Conservation (phyloP, 345 rosid genomes). For the Gynandropsis gynandra region DNA sequence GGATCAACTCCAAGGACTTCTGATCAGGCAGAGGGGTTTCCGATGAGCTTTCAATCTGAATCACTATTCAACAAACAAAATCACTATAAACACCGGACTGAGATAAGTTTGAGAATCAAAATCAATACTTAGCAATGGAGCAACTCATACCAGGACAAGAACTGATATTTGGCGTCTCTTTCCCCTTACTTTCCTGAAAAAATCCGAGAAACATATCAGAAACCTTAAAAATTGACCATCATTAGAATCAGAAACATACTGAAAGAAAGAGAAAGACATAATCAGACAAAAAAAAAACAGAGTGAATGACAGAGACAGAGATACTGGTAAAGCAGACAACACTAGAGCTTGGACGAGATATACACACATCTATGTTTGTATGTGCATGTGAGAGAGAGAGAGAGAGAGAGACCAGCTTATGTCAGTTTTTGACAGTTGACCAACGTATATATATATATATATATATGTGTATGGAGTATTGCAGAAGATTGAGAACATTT, state of each 20-base stretch:
- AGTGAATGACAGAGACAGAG: conserved; percentile 10
- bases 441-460: conserved; percentile 11
- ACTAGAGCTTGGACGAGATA: not conserved
- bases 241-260: too few relatives aligned
- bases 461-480: too few relatives aligned
- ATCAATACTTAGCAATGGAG: not conserved
- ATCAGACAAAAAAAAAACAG: conserved; percentile 17
- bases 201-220: not conserved
- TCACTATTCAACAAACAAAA: conserved; percentile 39
- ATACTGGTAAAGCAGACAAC: conserved; percentile 17
- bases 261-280: conserved; percentile 18
- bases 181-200: conserved; percentile 29
- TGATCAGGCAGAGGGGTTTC: conserved; percentile 63
- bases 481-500: conserved; percentile 21
- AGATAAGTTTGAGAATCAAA: conserved; percentile 14
- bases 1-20: conserved; percentile 70
- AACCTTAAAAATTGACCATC: too few relatives aligned
- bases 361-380: conserved; percentile 17
- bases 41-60: conserved; percentile 29
- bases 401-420: conserved; percentile 32
- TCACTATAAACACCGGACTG: too few relatives aligned
- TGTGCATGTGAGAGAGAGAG: conserved; percentile 34
- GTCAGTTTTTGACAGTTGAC: conserved; percentile 86
- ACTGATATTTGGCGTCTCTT: too few relatives aligned
- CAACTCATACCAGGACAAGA: too few relatives aligned